phyloP scores from a whole-genome alignment of 148 eudicot genomes.

The Polygonum maritimum region DNA sequence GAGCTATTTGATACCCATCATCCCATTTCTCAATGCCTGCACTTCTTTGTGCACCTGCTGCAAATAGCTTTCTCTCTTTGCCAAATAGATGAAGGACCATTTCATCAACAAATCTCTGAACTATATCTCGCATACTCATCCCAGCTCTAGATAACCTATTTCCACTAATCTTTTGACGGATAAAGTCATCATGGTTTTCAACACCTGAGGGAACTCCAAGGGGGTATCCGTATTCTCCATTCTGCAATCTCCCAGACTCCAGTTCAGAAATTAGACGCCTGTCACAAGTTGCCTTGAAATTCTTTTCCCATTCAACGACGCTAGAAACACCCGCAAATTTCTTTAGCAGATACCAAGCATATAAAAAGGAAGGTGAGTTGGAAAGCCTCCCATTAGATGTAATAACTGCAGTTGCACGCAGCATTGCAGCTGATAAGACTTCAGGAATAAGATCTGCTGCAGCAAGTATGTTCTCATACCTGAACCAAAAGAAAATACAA shows the following conservation, averaged over 20 bases:
- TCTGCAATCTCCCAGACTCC: slow-evolving; percentile 65
- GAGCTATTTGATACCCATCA: slow-evolving; percentile 67
- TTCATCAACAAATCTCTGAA: slow-evolving; percentile 65
- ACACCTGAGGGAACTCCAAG: slow-evolving; percentile 85
- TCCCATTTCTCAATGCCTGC: slow-evolving; percentile 70
- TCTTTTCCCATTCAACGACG: slow-evolving; percentile 87
- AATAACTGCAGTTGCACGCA: slow-evolving; percentile 51
- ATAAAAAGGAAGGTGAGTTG: slow-evolving; percentile 64
- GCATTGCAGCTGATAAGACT: slow-evolving; percentile 70
- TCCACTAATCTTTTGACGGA: slow-evolving; percentile 84
- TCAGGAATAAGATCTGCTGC: slow-evolving; percentile 88
- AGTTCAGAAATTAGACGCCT: slow-evolving; percentile 72
- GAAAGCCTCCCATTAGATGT: slow-evolving; percentile 73
- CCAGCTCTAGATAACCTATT: slow-evolving; percentile 78
- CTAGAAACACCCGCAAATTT: slow-evolving; percentile 53
- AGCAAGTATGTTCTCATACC: slow-evolving; percentile 87
- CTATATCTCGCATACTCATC: slow-evolving; percentile 70
- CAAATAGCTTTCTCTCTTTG: slow-evolving; percentile 75
- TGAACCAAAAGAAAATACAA: slow-evolving; percentile 17
- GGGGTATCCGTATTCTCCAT: slow-evolving; percentile 74
- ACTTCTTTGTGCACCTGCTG: slow-evolving; percentile 42
- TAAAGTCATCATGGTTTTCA: slow-evolving; percentile 73
- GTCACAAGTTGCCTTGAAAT: slow-evolving; percentile 65
- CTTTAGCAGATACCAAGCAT: slow-evolving; percentile 67
- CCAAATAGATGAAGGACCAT: slow-evolving; percentile 53